These are phyloP conservation scores for Aspergillus uvarum DNA, from an alignment of 2,329 filamentous ascomycete genomes.

Conservation along the genomic window DNA sequence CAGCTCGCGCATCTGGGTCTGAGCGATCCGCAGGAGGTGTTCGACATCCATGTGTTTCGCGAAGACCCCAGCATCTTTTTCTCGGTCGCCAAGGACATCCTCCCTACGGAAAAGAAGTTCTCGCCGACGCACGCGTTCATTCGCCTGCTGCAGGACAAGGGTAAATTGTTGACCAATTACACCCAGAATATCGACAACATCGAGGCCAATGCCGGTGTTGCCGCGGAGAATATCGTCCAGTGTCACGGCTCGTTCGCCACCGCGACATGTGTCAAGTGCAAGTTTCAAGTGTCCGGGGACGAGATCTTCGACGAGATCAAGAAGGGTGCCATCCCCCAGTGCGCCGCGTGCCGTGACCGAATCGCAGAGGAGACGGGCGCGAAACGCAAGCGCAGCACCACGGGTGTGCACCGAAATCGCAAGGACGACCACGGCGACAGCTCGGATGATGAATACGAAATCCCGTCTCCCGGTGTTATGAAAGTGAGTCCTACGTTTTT, in stretches of 20 bases:
- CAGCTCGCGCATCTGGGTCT: slow-evolving; percentile 75
- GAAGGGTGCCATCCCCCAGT: slow-evolving; percentile 73
- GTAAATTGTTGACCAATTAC: slow-evolving; percentile 92
- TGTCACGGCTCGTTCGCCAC: slow-evolving; percentile 96
- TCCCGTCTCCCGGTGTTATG: slow-evolving; percentile 76
- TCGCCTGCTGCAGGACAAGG: slow-evolving; percentile 78
- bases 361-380: slow-evolving; percentile 47
- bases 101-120: slow-evolving; percentile 75
- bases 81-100: slow-evolving; percentile 82
- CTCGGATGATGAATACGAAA: slow-evolving; percentile 61
- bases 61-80: slow-evolving; percentile 90
- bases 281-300: slow-evolving; percentile 70
- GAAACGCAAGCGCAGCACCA: slow-evolving; percentile 55
- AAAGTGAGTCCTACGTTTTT: slow-evolving; percentile 47
- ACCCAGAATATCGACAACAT: slow-evolving; percentile 99
- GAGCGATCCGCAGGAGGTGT: slow-evolving; percentile 88
- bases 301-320: slow-evolving; percentile 77
- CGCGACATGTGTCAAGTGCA: slow-evolving; percentile 82
- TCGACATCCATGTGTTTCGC: slow-evolving; percentile 84
- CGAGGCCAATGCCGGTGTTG: slow-evolving; percentile 81
- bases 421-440: slow-evolving; percentile 57
- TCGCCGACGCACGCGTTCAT: slow-evolving; percentile 96
- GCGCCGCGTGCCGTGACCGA: slow-evolving; percentile 65
- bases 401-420: slow-evolving; percentile 51
- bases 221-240: slow-evolving; percentile 79